phyloP scores from a whole-genome alignment of 2,329 filamentous ascomycete species.

The Penicillium sclerotigenum region DNA sequence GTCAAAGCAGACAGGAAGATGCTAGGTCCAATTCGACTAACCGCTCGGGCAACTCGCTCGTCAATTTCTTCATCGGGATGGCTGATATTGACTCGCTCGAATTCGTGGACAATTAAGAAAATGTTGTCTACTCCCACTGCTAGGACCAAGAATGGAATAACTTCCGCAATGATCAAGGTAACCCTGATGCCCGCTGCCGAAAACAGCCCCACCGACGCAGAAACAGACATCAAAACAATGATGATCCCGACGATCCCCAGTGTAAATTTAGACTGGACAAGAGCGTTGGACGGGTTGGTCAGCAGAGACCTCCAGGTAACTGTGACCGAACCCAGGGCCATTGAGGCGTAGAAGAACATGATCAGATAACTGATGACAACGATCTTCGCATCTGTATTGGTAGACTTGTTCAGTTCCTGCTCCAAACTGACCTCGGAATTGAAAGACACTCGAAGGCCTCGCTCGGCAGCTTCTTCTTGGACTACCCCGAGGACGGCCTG shows the following conservation, averaged over 20 bases:
- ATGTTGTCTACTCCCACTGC: slow-evolving; percentile 99
- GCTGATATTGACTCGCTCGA: slow-evolving; percentile 89
- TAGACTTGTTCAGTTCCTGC: slow-evolving; percentile 94
- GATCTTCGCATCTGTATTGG: slow-evolving; percentile 97
- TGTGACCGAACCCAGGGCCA: slow-evolving; percentile 85
- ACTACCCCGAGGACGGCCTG: slow-evolving; percentile 71
- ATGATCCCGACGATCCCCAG: slow-evolving; percentile 91
- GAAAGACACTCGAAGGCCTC: slow-evolving; percentile 85
- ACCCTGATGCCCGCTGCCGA: slow-evolving; percentile 89
- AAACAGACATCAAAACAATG: slow-evolving; percentile 97
- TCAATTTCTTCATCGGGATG: slow-evolving; percentile 87
- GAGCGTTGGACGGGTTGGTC: slow-evolving; percentile 73
- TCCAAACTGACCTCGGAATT: slow-evolving; percentile 93
- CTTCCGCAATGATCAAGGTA: slow-evolving; percentile 95
- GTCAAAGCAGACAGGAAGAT: slow-evolving; percentile 94
- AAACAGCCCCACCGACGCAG: slow-evolving; percentile 90
- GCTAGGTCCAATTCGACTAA: slow-evolving; percentile 96
- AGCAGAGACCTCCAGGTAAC: slow-evolving; percentile 73
- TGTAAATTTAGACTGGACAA: slow-evolving; percentile 96
- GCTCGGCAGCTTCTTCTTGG: slow-evolving; percentile 71
- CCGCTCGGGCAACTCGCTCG: slow-evolving; percentile 76
- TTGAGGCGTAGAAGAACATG: slow-evolving; percentile 96
- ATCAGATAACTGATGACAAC: slow-evolving; percentile 94
- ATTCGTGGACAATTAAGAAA: slow-evolving; percentile 96
- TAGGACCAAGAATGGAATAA: slow-evolving; percentile 94